These are phyloP conservation scores for Penicillium janthinellum DNA, from an alignment of 2,329 filamentous ascomycete genomes.

Conservation along the genomic window DNA sequence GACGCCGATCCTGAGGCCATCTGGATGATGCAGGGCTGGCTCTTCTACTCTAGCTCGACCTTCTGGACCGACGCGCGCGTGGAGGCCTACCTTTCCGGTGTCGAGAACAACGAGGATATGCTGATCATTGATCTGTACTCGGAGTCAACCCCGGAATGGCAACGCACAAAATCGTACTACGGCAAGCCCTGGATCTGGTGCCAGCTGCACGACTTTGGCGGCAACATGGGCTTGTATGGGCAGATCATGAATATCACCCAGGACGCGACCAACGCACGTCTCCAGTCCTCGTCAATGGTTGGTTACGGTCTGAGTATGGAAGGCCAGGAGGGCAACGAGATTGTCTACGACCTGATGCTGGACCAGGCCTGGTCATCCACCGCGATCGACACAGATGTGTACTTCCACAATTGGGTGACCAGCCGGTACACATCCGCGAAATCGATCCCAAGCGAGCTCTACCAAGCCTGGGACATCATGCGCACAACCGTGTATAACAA, in stretches of 20 bases:
- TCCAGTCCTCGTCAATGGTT: conserved; percentile 46
- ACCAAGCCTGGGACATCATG: conserved; percentile 52
- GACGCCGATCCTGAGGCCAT: conserved; percentile 51
- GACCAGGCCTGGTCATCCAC: conserved; percentile 53
- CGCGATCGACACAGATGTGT: conserved; percentile 48
- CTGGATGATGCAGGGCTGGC: conserved; percentile 59
- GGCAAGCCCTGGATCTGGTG: conserved; percentile 60
- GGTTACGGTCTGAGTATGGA: conserved; percentile 55
- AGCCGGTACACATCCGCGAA: conserved; percentile 43
- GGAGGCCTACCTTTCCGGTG: conserved; percentile 53
- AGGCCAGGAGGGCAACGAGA: conserved; percentile 56
- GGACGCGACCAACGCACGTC: conserved; percentile 49
- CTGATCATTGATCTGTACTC: conserved; percentile 56
- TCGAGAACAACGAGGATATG: conserved; percentile 49
- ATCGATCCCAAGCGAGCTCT: conserved; percentile 36
- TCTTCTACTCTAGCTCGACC: conserved; percentile 48
- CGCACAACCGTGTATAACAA: conserved; percentile 53
- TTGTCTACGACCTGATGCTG: conserved; percentile 55
- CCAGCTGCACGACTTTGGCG: conserved; percentile 54
- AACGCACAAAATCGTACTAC: conserved; percentile 53
- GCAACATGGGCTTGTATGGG: conserved; percentile 54
- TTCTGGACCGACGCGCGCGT: conserved; percentile 55
- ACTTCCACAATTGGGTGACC: conserved; percentile 52
- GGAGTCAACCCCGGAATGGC: conserved; percentile 54
- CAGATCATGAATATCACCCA: conserved; percentile 54